phyloP scores from a whole-genome alignment of 331 rosid genomes.

The Saraca asoca region DNA sequence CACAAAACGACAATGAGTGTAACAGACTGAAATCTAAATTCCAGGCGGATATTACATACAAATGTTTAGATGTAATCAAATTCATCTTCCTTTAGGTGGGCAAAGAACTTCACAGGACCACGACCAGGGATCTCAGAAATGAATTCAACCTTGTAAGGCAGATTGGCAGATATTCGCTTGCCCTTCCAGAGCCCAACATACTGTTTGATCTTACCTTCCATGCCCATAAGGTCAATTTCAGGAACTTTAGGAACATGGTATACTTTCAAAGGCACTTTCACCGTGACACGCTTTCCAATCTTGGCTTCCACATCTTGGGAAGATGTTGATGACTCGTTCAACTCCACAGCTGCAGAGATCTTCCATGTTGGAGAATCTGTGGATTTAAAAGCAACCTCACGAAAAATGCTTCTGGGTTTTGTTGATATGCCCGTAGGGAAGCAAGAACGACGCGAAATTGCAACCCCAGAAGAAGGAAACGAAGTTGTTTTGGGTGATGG shows the following conservation, averaged over 20 bases:
- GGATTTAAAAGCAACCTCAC: constrained; percentile 45
- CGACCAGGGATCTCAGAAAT: constrained; percentile 65
- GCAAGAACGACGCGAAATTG: constrained; percentile 12
- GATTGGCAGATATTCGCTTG: constrained; percentile 82
- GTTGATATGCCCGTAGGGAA: constrained; percentile 19
- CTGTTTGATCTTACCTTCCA: constrained; percentile 86
- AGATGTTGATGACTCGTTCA: constrained; percentile 38
- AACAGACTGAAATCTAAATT: neutral
- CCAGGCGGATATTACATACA: constrained; percentile 27
- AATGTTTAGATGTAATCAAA: constrained; percentile 52
- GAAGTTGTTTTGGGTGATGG: neutral
- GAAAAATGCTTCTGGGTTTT: constrained; percentile 32
- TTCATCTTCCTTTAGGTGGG: constrained; percentile 91
- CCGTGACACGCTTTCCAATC: constrained; percentile 82
- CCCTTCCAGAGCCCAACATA: constrained; percentile 84
- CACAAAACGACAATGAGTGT: neutral
- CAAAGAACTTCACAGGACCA: constrained; percentile 80
- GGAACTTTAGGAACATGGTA: constrained; percentile 76
- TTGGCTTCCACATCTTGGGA: constrained; percentile 38
- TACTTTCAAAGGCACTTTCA: constrained; percentile 76
- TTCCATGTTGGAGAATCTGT: constrained; percentile 44
- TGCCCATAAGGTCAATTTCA: constrained; percentile 67
- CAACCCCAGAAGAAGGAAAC: constrained; percentile 1
- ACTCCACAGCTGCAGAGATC: constrained; percentile 38
- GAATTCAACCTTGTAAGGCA: constrained; percentile 85